Evolutionary conservation across 495 filamentous ascomycete genomes (phyloP), one percentile per base, ranked within the genome.

Genomic region (Ascobolus immersus): DNA sequence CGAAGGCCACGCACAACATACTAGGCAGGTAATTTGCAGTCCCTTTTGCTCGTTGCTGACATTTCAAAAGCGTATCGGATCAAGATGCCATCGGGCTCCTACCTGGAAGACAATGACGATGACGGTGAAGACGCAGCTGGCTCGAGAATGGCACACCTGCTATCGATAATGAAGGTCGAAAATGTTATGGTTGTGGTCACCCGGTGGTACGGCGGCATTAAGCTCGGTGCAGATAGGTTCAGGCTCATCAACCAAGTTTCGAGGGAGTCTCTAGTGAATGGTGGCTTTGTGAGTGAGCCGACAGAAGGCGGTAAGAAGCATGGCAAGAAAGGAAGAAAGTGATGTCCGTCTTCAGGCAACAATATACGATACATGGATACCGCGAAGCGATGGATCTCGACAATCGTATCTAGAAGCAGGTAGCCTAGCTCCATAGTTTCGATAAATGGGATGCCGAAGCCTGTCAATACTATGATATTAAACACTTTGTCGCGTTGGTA

Each of bases 71-170:
- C 67, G 8, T 69, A 65, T 55, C 56, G 67, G 33, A 65, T 70
- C 23, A 44, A 38, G 27, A 11, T 9, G 11, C 11, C 13, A 5
- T 17, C 28, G 13, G 28, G 15, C 15, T n/a, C 11, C 10, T n/a
- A n/a, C 9, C n/a, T 31, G 28, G 22, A 93, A 50, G 86, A 96
- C 53, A 90, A 73, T 47, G 73, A 96, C 43, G 86, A 94, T 49
- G 86, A 96, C 48, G 86, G 86, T 8, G 86, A 96, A 59, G 77
- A 73, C n/a, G 86, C 86, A 15, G 86, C 86, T 4, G 86, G 86
- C 1, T 69, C 73, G 0, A 64, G 86, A 17, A 45, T 94, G 44
- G 56, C 91, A 25, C 77, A 89, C 56, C 55, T 96, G 29, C 70
- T 96, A 70, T 77, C 91, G 59, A 48, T 84, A 43, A 94, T 93